Base-by-base conservation (phyloP, 331 rosid species). In the Telfairia occidentalis region DNA sequence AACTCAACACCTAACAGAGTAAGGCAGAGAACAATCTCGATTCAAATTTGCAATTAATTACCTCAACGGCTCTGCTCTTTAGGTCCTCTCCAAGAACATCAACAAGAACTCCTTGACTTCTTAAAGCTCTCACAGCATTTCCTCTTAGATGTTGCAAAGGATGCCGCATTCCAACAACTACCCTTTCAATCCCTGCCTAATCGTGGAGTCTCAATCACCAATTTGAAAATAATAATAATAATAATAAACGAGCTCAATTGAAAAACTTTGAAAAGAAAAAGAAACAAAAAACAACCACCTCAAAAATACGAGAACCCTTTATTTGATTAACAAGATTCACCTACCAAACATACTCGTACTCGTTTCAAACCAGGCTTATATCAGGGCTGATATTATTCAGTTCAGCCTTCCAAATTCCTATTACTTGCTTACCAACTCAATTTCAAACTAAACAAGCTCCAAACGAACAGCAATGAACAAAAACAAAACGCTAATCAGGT, bases 91-190 rank as follows among this genome's bases (percentile, higher is more conserved):
- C 96, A 59, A 91, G 92, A 73, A 94, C 88, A 79, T 91, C 86
- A 79, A 94, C 98, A 12, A 74, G 86, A 76, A 94, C 28, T 24
- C 98, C 98, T 49, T 90, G 86, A 74, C 86, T 85, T 82, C 97
- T 83, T 80, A 95, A 78, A 11, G 89, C 96, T 50, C 90, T 83
- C 1, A 95, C 82, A 5, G 97, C 96, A 73, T 81, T 88, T 64
- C 99, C 97, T 58, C 97, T 87, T 13, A 90, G 85, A 84, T 92
- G 97, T 77, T 82, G 92, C 85, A 95, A 59, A 10, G 97, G 99
- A 78, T 92, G 96, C 69, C 99, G 89, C 82, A 95, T 78, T 71
- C 98, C 98, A 74, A 95, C 81, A 69, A 95, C 97, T 57, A 92
- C 97, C 78, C 93, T 90, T 76, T 54, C 61, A 76, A 95, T 81